phyloP scores from a whole-genome alignment of 2,329 filamentous ascomycete species.

The Diaporthe batatas region DNA sequence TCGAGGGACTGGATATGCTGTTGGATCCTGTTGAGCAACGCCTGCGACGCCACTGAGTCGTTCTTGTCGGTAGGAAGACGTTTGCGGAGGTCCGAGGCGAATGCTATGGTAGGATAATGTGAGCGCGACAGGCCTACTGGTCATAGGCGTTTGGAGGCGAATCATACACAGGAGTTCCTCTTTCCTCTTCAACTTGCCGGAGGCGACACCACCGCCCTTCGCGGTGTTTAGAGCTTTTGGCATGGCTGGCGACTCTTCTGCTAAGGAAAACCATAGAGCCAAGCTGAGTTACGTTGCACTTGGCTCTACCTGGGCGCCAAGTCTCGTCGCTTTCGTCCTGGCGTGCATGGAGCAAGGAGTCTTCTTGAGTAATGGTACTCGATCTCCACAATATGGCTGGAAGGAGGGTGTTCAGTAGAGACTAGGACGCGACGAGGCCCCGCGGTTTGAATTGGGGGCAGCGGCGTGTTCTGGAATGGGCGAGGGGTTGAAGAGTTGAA shows the following conservation, averaged over 20 bases:
- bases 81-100: constrained; percentile 46
- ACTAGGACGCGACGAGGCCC: too few relatives aligned
- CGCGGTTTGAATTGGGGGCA: not conserved
- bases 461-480: too few relatives aligned
- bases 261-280: not conserved
- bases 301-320: not conserved
- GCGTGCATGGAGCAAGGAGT: not conserved
- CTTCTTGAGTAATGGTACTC: too few relatives aligned
- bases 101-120: constrained; percentile 32
- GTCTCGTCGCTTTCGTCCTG: not conserved
- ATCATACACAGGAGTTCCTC: constrained; percentile 36
- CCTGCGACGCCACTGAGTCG: constrained; percentile 46
- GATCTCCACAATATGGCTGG: too few relatives aligned
- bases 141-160: too few relatives aligned
- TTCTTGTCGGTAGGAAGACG: constrained; percentile 47
- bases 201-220: constrained; percentile 5
- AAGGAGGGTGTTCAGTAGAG: not conserved
- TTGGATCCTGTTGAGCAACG: constrained; percentile 58
- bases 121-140: constrained; percentile 5
- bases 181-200: constrained; percentile 17
- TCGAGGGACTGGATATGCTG: constrained; percentile 53
- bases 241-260: constrained; percentile 21
- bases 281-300: too few relatives aligned
- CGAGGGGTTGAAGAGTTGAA: too few relatives aligned
- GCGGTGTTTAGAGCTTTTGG: constrained; percentile 9